Conservation (phyloP, 202 grass and related monocot genomes). For the Zizania palustris region DNA sequence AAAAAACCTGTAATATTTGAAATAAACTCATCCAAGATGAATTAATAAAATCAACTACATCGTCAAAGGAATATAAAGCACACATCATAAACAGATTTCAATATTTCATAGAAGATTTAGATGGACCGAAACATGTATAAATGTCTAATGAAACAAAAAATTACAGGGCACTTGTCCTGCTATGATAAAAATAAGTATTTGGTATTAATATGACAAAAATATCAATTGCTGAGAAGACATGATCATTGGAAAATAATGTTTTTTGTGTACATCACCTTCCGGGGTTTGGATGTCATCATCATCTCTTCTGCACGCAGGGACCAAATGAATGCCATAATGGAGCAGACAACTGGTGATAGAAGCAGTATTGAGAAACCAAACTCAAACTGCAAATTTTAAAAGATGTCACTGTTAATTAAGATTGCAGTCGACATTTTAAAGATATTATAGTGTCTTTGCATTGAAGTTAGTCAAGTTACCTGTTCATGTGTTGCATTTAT, state of each 20-base stretch:
- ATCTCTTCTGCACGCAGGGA: slow-evolving; percentile 92
- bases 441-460: slow-evolving; percentile 18
- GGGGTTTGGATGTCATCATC: slow-evolving; percentile 94
- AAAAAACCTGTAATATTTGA: slow-evolving; percentile 23
- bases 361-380: slow-evolving; percentile 99
- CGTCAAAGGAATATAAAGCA: slow-evolving; percentile 33
- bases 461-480: slow-evolving; percentile 55
- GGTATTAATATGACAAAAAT: slow-evolving; percentile 22
- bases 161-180: slow-evolving; percentile 7
- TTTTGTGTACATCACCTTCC: slow-evolving; percentile 62
- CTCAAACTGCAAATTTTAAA: slow-evolving; percentile 79
- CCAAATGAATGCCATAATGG: slow-evolving; percentile 90
- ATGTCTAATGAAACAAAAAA: slow-evolving; percentile 26
- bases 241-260: slow-evolving; percentile 16
- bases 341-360: slow-evolving; percentile 89
- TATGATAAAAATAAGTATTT: background rate
- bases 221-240: background rate
- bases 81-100: slow-evolving; percentile 32
- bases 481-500: slow-evolving; percentile 98
- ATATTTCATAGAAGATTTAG: slow-evolving; percentile 26
- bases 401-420: slow-evolving; percentile 26
- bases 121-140: slow-evolving; percentile 28
- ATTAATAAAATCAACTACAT: background rate
- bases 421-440: slow-evolving; percentile 26
- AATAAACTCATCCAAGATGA: background rate